These are phyloP conservation scores for Punica granatum DNA, from an alignment of 345 rosid species.

Conservation along the genomic window DNA sequence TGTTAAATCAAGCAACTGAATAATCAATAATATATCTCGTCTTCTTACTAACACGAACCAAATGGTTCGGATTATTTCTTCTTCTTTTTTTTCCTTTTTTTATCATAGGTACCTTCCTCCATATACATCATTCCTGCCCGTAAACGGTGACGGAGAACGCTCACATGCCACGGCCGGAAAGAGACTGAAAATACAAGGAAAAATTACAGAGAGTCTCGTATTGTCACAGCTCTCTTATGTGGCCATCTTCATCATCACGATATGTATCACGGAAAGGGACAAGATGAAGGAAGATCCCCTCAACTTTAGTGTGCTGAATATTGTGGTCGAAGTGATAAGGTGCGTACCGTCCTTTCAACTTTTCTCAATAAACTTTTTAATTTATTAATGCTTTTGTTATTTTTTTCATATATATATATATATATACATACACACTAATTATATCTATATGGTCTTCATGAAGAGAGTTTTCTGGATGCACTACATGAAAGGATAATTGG, in stretches of 20 bases:
- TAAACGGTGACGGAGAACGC: not conserved
- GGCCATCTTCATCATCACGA: conserved; percentile 19
- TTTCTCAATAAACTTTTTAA: too few species aligned
- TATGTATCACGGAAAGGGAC: conserved; percentile 30
- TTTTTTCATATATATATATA: too few species aligned
- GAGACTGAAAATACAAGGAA: conserved; percentile 1
- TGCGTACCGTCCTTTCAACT: too few species aligned
- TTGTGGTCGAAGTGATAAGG: conserved; percentile 30
- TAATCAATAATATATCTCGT: too few species aligned
- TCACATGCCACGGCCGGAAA: not conserved
- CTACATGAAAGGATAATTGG: too few species aligned
- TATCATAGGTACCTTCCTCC: conserved; percentile 41
- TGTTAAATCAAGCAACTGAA: too few species aligned
- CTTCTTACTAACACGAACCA: not conserved
- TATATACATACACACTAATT: too few species aligned
- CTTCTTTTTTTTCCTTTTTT: not conserved
- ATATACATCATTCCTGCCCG: conserved; percentile 19
- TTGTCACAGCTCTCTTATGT: conserved; percentile 29
- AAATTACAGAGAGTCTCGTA: conserved; percentile 14
- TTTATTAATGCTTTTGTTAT: too few species aligned
- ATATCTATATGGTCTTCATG: too few species aligned
- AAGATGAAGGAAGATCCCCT: conserved; percentile 29
- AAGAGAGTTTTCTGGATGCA: too few species aligned
- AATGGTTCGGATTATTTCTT: not conserved
- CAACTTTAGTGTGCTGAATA: conserved; percentile 25